Percentiles rank a stretch among this genome's conserved stretches.
Conservation (phyloP, 2,329 filamentous ascomycete species). For the Tolypocladium ophioglossoides region DNA sequence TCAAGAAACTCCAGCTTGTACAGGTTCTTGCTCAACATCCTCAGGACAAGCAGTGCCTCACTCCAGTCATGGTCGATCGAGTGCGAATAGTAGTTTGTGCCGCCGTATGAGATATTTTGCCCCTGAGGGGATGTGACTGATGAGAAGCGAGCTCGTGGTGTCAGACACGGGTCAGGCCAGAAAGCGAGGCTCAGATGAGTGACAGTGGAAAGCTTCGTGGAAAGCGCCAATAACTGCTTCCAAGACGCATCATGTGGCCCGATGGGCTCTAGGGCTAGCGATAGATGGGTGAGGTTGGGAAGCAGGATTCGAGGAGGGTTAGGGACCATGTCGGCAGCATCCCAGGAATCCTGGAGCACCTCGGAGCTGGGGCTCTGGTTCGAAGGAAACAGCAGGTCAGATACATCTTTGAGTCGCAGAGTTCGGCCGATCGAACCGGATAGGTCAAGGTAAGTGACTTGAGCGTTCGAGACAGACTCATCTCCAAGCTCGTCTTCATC, state of each 20-base stretch:
- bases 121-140: constrained; percentile 35
- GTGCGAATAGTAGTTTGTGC: constrained; percentile 47
- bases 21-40: constrained; percentile 40
- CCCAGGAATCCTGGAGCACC: constrained; percentile 43
- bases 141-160: constrained; percentile 39
- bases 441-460: constrained; percentile 43
- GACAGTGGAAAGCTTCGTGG: constrained; percentile 38
- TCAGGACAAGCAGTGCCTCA: constrained; percentile 45
- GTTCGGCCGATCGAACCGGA: constrained; percentile 39
- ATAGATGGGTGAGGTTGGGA: constrained; percentile 50
- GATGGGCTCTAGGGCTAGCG: constrained; percentile 37
- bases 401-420: constrained; percentile 40
- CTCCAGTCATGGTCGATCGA: constrained; percentile 47
- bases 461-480: constrained; percentile 12
- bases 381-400: constrained; percentile 37
- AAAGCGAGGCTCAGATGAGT: constrained; percentile 52
- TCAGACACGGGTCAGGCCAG: constrained; percentile 51
- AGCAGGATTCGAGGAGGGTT: constrained; percentile 30
- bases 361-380: constrained; percentile 8
- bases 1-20: constrained; percentile 52
- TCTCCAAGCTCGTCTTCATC: constrained; percentile 15
- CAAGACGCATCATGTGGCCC: constrained; percentile 34
- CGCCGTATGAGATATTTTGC: constrained; percentile 37
- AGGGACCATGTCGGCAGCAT: constrained; percentile 24
- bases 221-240: constrained; percentile 46